Conservation (phyloP, 257 asterid genomes). For the Przewalskia tangutica region DNA sequence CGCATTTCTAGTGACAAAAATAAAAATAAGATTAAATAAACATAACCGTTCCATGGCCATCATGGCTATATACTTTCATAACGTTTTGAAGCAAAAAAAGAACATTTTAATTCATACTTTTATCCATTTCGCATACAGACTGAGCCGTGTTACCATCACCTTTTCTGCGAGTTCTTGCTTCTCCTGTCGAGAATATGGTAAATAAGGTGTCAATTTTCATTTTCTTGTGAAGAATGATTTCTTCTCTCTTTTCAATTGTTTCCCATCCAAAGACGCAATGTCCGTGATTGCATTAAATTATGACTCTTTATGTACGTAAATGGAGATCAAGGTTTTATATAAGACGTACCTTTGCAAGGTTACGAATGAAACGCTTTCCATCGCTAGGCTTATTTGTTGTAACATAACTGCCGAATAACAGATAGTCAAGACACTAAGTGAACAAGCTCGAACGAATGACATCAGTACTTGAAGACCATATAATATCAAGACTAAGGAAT, state of each 20-base stretch:
- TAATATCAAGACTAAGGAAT: background rate
- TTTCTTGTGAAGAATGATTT: background rate
- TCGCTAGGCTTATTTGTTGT: slow-evolving; percentile 47
- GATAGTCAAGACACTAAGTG: background rate
- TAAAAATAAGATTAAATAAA: background rate
- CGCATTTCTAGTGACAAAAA: slow-evolving; percentile 43
- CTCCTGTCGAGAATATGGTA: slow-evolving; percentile 34
- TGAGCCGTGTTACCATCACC: slow-evolving; percentile 86
- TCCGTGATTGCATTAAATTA: background rate
- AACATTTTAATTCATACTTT: slow-evolving; percentile 34
- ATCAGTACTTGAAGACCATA: background rate
- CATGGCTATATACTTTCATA: background rate
- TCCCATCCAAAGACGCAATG: background rate
- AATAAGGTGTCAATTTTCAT: background rate
- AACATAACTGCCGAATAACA: slow-evolving; percentile 34
- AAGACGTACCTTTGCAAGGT: slow-evolving; percentile 56
- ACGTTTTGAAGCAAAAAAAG: background rate
- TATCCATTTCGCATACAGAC: slow-evolving; percentile 77
- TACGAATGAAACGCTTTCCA: slow-evolving; percentile 64
- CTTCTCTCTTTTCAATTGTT: background rate
- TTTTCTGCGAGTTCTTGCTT: slow-evolving; percentile 79
- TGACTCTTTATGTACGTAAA: background rate
- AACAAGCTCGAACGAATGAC: background rate
- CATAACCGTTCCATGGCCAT: background rate
- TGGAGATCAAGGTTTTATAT: background rate